Base-by-base conservation (phyloP, 495 filamentous ascomycete genomes). In the Lasiosphaeria hispida region DNA sequence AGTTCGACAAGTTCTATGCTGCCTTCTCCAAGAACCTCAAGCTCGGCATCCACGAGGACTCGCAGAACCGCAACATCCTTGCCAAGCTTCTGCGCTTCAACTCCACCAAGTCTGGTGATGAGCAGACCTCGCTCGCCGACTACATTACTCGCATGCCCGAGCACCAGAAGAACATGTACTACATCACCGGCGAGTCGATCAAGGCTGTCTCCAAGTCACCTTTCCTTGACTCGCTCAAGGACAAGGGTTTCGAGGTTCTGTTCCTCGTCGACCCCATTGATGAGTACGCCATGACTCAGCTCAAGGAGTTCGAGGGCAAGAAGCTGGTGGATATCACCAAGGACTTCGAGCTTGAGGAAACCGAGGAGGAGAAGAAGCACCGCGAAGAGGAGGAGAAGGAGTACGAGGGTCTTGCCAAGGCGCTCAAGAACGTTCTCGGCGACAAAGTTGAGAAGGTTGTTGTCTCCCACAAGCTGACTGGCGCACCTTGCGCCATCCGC, bases 11-110 rank as follows among this genome's bases (percentile, higher is more conserved):
- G 85, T 98, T 98, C 87, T 98, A 98, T 85, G 80, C 80, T 68
- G 95, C 94, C 66, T 98, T 98, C 87, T 87, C 85, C 90, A 98
- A 98, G 90, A 98, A 98, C 88, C 87, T 98, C 80, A 98, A 98
- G 89, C 93, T 98, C 61, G 94, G 94, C 81, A 96, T 98, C 77
- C 94, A 98, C 85, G 94, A 98, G 84, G 94, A 98, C 75, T 87
- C 92, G 55, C 95, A 97, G 84, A 98, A 98, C 87, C 90, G 94
- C 72, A 81, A 81, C 67, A 74, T 80, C 65, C 91, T 98, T 52
- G 93, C 94, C 78, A 98, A 97, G 88, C 91, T 98, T 56, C 91
- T 98, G 64, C 92, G 94, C 73, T 98, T 91, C 87, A 86, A 89
- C 88, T 96, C 92, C 55, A 97, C 94, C 77, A 97, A 96, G 85